Percentiles rank a stretch among this genome's conserved stretches.
These are phyloP conservation scores for Claviceps humidiphila DNA, from an alignment of 2,329 filamentous ascomycete genomes.

Conservation along the genomic window DNA sequence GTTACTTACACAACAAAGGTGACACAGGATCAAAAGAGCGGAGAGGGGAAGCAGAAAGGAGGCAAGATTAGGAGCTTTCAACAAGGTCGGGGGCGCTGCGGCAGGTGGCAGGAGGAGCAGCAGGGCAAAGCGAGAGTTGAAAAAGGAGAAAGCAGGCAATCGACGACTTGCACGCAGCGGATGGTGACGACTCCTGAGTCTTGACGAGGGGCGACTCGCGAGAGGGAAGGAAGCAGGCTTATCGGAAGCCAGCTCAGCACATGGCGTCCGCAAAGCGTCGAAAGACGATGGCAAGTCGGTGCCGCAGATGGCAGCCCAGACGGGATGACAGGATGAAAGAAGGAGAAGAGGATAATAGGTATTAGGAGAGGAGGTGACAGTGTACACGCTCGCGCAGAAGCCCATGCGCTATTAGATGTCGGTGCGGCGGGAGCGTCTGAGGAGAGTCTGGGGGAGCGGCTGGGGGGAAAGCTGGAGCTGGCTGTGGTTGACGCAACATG, in stretches of 20 bases:
- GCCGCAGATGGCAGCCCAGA: no score
- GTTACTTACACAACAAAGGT: not conserved
- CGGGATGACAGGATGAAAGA: no score
- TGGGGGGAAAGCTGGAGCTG: no score
- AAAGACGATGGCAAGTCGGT: not conserved
- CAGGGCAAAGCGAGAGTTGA: not conserved
- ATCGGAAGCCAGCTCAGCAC: conserved; percentile 5
- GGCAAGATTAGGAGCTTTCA: not conserved
- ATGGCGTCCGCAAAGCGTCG: conserved; percentile 6
- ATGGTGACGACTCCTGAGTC: not conserved
- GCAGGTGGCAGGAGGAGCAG: not conserved
- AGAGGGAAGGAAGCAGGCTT: conserved; percentile 2
- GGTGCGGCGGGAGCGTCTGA: no score
- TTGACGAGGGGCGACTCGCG: not conserved
- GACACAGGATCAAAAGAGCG: not conserved
- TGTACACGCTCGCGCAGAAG: no score
- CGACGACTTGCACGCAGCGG: not conserved
- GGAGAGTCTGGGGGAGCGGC: no score
- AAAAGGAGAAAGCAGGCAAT: not conserved
- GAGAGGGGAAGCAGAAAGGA: not conserved
- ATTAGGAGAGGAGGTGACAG: no score
- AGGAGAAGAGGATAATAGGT: no score
- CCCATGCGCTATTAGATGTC: no score
- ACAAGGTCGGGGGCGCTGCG: not conserved
- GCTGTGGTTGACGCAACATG: no score